A percentile compares a stretch with the other conserved stretches of the same genome.
Conservation (phyloP, 495 filamentous ascomycete genomes). For the Tricharina praecox region DNA sequence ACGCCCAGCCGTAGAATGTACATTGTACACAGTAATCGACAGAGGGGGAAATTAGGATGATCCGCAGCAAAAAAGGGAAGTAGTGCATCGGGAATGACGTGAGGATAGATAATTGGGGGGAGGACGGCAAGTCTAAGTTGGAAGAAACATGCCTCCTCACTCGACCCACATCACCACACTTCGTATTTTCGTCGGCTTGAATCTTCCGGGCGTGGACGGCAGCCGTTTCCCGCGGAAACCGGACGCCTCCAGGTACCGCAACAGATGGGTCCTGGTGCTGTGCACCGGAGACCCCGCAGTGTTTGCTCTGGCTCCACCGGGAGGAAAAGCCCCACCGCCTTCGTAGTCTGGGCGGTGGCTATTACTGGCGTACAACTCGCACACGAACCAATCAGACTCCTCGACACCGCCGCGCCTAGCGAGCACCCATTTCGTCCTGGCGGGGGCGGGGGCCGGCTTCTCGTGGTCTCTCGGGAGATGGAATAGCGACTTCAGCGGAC, state of each 20-base stretch:
- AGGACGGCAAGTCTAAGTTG: too few relatives aligned
- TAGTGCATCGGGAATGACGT: too few relatives aligned
- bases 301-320: neutral
- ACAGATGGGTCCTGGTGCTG: neutral
- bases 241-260: neutral
- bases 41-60: too few relatives aligned
- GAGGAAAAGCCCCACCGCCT: neutral
- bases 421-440: constrained; percentile 34
- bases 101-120: too few relatives aligned
- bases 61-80: too few relatives aligned
- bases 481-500: neutral
- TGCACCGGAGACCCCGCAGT: neutral
- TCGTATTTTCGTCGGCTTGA: too few relatives aligned
- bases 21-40: too few relatives aligned
- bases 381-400: constrained; percentile 35
- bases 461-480: neutral
- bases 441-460: neutral
- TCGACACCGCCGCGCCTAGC: constrained; percentile 31
- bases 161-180: too few relatives aligned
- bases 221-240: neutral
- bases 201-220: too few relatives aligned
- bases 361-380: constrained; percentile 29
- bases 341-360: neutral
- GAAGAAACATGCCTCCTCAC: too few relatives aligned
- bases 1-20: too few relatives aligned